Percentiles rank a stretch among this genome's conserved stretches.
Conservation (phyloP, 2,329 filamentous ascomycete species). For the Botrytis deweyae region DNA sequence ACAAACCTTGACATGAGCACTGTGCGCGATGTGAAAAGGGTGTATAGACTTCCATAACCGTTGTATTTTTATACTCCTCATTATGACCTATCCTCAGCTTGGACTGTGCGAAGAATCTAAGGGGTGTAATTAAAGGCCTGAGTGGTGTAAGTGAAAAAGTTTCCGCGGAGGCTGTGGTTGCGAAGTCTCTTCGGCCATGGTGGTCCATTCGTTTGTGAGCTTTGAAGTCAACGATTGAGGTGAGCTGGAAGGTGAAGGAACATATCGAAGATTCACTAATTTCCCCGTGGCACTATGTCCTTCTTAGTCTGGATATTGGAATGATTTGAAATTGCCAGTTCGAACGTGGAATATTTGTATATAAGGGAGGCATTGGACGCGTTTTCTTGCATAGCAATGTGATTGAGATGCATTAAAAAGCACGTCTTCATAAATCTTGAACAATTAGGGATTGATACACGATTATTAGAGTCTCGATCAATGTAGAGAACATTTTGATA, state of each 20-base stretch:
- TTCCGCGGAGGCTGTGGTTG: no score
- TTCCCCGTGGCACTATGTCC: neutral
- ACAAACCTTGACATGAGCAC: neutral
- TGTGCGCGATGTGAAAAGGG: neutral
- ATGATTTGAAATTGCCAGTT: neutral
- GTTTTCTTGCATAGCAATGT: neutral
- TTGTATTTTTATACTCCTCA: neutral
- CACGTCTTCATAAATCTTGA: neutral
- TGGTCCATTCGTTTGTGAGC: neutral
- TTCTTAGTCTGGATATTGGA: neutral
- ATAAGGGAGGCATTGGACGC: neutral
- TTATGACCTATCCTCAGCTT: neutral
- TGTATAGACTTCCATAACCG: neutral
- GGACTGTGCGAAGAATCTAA: neutral
- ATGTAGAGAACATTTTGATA: neutral
- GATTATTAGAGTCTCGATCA: neutral
- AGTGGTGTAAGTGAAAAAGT: neutral
- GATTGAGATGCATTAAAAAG: neutral
- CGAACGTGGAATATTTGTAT: neutral
- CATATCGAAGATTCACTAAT: neutral
- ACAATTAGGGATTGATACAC: no score
- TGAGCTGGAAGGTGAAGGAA: neutral
- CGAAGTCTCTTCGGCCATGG: neutral
- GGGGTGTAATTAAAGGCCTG: no score
- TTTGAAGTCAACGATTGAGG: neutral